Conservation (phyloP, 2,329 filamentous ascomycete genomes). For the Amauroascus niger region DNA sequence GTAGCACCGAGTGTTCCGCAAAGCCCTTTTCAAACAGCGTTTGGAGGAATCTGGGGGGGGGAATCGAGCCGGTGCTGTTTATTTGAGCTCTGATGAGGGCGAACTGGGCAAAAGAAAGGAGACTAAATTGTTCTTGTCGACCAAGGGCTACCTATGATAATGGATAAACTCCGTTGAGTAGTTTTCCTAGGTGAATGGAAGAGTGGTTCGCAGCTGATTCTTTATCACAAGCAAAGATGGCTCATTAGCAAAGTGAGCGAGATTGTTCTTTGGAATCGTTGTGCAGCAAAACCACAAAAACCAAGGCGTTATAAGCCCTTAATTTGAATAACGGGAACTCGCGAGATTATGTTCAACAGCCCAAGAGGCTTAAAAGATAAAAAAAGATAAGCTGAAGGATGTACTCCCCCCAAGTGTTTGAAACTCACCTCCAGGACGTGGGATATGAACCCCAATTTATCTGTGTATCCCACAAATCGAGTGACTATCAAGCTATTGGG, state of each 20-base stretch:
- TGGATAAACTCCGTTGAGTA: not conserved
- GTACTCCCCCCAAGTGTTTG: conserved; percentile 6
- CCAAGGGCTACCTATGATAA: not conserved
- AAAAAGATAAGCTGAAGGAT: conserved; percentile 5
- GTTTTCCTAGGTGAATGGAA: not conserved
- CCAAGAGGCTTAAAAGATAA: conserved; percentile 2
- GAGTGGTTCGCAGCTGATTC: not conserved
- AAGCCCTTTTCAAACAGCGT: not conserved
- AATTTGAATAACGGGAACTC: not conserved
- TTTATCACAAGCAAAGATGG: conserved; percentile 5
- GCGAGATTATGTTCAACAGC: conserved; percentile 1
- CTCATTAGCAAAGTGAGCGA: not conserved
- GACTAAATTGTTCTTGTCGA: not conserved
- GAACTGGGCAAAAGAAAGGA: not conserved
- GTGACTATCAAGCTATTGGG: conserved; percentile 15
- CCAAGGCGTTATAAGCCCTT: not conserved
- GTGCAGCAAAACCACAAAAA: not conserved
- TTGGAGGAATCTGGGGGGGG: not conserved
- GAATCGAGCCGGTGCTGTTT: not conserved
- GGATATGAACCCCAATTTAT: conserved; percentile 14
- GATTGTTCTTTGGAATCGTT: not conserved
- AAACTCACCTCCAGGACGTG: conserved; percentile 7
- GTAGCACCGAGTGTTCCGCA: not conserved
- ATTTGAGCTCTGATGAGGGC: not conserved
- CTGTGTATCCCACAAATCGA: conserved; percentile 15